Evolutionary conservation across 2,329 filamentous ascomycete species (phyloP).

Genomic region (Diaporthe sp.): DNA sequence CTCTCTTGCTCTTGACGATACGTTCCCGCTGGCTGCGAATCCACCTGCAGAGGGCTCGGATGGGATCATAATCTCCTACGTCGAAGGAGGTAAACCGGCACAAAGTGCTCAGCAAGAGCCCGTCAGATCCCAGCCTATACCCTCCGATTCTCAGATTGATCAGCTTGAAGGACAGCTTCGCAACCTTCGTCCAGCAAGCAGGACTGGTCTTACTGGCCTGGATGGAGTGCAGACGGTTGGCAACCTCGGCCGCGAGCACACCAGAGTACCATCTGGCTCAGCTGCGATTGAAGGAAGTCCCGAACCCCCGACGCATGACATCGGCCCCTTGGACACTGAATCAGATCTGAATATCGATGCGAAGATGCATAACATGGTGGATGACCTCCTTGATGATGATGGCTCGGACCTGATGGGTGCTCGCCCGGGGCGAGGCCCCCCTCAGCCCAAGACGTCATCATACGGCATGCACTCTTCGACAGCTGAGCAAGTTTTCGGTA

Average conservation of each 20-base stretch:
- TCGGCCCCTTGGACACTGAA: constrained; percentile 32
- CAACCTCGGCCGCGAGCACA: background rate
- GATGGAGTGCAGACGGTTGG: background rate
- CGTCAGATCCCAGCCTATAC: background rate
- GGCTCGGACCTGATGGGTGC: constrained; percentile 36
- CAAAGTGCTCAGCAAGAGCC: background rate
- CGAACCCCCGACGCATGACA: background rate
- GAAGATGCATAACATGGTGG: constrained; percentile 49
- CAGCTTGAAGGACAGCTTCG: constrained; percentile 26
- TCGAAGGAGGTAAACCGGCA: constrained; percentile 30
- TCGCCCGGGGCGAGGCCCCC: constrained; percentile 49
- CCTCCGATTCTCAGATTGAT: background rate
- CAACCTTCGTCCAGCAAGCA: background rate
- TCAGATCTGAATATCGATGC: constrained; percentile 31
- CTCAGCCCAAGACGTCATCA: constrained; percentile 51
- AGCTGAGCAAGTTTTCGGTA: constrained; percentile 61
- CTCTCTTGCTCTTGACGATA: constrained; percentile 30
- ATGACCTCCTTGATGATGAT: constrained; percentile 53
- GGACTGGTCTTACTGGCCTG: background rate
- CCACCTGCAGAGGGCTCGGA: background rate
- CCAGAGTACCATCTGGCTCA: background rate
- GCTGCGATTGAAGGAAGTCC: background rate
- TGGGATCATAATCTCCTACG: constrained; percentile 29
- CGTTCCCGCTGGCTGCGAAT: constrained; percentile 27
- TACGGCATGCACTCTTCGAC: constrained; percentile 66